Evolutionary conservation across 1,284 basidiomycete species (phyloP).

Genomic region (Retiboletus flavoniger): DNA sequence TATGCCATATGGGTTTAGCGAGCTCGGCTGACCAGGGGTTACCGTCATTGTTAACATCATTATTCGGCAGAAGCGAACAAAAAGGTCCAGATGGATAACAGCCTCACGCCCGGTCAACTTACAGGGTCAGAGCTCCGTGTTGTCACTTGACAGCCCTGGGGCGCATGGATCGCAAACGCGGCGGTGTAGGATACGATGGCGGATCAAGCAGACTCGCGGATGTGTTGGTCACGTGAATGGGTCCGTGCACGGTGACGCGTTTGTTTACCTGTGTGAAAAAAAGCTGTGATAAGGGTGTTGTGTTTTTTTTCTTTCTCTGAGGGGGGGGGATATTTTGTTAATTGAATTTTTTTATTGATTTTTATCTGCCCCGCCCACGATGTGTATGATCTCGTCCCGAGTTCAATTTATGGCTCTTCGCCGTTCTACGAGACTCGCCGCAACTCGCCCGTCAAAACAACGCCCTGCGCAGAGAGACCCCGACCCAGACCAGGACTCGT

Average conservation of each 20-base stretch:
- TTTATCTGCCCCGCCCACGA: background rate
- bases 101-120: background rate
- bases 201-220: too few relatives aligned
- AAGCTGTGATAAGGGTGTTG: background rate
- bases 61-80: constrained; percentile 1
- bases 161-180: too few relatives aligned
- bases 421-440: too few relatives aligned
- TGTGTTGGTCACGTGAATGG: constrained; percentile 31
- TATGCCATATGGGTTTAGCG: constrained; percentile 11
- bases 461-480: background rate
- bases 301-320: constrained; percentile 11
- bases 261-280: too few relatives aligned
- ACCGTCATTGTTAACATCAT: constrained; percentile 12
- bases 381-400: too few relatives aligned
- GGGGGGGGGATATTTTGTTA: background rate
- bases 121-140: background rate
- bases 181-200: too few relatives aligned
- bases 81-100: background rate
- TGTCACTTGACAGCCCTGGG: too few relatives aligned
- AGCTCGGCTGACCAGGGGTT: constrained; percentile 1
- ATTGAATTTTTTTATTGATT: constrained; percentile 7
- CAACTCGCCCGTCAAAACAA: background rate
- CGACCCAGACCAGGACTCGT: constrained; percentile 23
- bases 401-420: constrained; percentile 29
- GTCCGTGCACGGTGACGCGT: constrained; percentile 23